phyloP scores from a whole-genome alignment of 768 basidiomycete genomes.

The Suillus brevipes region DNA sequence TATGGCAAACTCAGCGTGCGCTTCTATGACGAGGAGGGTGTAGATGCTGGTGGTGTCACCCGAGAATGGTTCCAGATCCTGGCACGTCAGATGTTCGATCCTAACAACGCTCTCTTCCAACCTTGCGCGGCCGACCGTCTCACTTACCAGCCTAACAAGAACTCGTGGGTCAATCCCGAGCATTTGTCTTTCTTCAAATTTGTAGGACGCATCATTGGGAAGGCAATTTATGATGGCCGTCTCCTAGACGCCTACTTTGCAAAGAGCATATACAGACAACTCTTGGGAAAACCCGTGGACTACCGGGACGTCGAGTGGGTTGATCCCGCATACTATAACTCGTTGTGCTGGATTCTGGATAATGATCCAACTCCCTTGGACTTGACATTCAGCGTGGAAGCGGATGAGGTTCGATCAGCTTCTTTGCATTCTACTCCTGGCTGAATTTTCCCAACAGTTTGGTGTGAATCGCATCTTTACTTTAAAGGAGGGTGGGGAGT shows the following conservation, averaged over 20 bases:
- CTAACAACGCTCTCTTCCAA: slow-evolving; percentile 97
- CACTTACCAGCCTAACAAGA: slow-evolving; percentile 95
- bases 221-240: slow-evolving; percentile 95
- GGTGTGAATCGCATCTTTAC: slow-evolving; percentile 87
- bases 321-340: slow-evolving; percentile 98
- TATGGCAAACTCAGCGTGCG: slow-evolving; percentile 95
- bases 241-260: slow-evolving; percentile 98
- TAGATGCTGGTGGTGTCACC: slow-evolving; percentile 97
- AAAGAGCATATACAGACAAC: slow-evolving; percentile 92
- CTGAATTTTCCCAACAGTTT: slow-evolving; percentile 51
- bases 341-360: slow-evolving; percentile 96
- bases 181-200: slow-evolving; percentile 99
- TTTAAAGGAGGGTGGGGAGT: slow-evolving; percentile 83
- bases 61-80: slow-evolving; percentile 99
- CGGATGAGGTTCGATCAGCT: slow-evolving; percentile 67
- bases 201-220: slow-evolving; percentile 95
- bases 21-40: slow-evolving; percentile 96
- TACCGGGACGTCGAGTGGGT: slow-evolving; percentile 97
- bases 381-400: slow-evolving; percentile 93
- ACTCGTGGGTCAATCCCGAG: slow-evolving; percentile 92
- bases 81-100: slow-evolving; percentile 98
- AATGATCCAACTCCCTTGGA: slow-evolving; percentile 89
- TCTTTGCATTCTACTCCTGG: background rate
- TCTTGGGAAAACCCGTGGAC: slow-evolving; percentile 92
- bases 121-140: slow-evolving; percentile 93